Conservation (phyloP, 257 asterid genomes). For the Solanum tarapatanum region DNA sequence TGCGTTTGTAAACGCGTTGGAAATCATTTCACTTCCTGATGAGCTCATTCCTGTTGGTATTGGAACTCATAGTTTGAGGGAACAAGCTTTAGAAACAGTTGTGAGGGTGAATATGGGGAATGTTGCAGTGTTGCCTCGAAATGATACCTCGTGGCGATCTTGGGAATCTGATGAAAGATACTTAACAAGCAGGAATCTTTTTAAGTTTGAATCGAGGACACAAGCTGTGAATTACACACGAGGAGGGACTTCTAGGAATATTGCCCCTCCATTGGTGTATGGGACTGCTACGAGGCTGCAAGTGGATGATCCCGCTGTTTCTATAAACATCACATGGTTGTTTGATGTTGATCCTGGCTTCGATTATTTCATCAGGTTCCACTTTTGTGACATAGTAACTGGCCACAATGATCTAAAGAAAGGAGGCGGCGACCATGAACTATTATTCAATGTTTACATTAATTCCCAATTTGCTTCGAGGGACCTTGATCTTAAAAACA, state of each 20-base stretch:
- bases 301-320: neutral
- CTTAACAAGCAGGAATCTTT: constrained; percentile 3
- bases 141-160: constrained; percentile 26
- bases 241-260: constrained; percentile 5
- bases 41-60: constrained; percentile 19
- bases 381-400: constrained; percentile 21
- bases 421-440: neutral
- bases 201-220: neutral
- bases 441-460: constrained; percentile 16
- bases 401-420: neutral
- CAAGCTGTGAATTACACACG: constrained; percentile 14
- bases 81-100: constrained; percentile 19
- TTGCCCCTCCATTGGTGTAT: constrained; percentile 21
- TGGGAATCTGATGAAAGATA: constrained; percentile 19
- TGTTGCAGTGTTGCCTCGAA: constrained; percentile 12
- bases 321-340: constrained; percentile 18
- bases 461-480: constrained; percentile 9
- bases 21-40: constrained; percentile 25
- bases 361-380: constrained; percentile 26
- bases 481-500: constrained; percentile 17
- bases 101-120: constrained; percentile 32
- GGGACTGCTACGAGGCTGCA: constrained; percentile 18
- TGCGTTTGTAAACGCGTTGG: constrained; percentile 26
- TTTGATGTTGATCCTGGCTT: constrained; percentile 27
- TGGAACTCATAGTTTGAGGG: constrained; percentile 7